Percentiles rank a stretch among this genome's conserved stretches.
These are phyloP conservation scores for Trichoderma asperellum DNA, from an alignment of 2,329 filamentous ascomycete species.

Conservation along the genomic window DNA sequence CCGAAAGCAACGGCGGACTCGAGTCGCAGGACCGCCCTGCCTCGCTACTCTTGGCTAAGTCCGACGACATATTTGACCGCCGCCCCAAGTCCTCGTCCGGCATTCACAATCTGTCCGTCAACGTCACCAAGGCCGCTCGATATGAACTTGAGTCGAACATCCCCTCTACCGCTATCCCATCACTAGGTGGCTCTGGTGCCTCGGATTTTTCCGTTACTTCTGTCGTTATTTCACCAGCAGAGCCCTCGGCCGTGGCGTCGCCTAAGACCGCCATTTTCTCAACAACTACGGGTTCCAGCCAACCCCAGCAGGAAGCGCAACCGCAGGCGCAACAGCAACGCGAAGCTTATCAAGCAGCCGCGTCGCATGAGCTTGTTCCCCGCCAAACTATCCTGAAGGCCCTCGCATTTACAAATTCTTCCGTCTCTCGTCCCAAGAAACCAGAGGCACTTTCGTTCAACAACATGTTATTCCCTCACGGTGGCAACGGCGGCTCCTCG, in stretches of 20 bases:
- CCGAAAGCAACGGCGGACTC: conserved; percentile 13
- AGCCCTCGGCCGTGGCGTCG: conserved; percentile 13
- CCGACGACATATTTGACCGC: conserved; percentile 30
- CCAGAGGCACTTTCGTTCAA: conserved; percentile 66
- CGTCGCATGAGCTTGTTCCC: conserved; percentile 67
- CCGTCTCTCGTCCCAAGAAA: conserved; percentile 54
- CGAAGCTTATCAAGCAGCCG: conserved; percentile 52
- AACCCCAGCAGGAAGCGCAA: neutral
- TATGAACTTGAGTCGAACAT: conserved; percentile 31
- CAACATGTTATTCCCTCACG: conserved; percentile 48
- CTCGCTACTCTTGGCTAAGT: conserved; percentile 27
- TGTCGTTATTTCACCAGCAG: conserved; percentile 29
- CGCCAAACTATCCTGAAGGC: conserved; percentile 84
- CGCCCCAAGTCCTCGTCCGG: conserved; percentile 30
- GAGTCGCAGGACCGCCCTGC: conserved; percentile 18
- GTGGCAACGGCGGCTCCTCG: conserved; percentile 13
- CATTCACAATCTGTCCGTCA: conserved; percentile 32
- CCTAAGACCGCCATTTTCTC: conserved; percentile 9
- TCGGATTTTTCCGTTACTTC: conserved; percentile 17
- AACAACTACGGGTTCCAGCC: neutral
- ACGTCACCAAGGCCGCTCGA: conserved; percentile 33
- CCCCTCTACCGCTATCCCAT: conserved; percentile 35
- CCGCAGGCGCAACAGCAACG: conserved; percentile 22
- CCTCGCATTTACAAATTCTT: conserved; percentile 60
- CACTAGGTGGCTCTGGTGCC: conserved; percentile 35